Evolutionary conservation across 805 yeast genomes (phyloP), one percentile per base, ranked within the genome.

Genomic region (Ogataea naganishii): DNA sequence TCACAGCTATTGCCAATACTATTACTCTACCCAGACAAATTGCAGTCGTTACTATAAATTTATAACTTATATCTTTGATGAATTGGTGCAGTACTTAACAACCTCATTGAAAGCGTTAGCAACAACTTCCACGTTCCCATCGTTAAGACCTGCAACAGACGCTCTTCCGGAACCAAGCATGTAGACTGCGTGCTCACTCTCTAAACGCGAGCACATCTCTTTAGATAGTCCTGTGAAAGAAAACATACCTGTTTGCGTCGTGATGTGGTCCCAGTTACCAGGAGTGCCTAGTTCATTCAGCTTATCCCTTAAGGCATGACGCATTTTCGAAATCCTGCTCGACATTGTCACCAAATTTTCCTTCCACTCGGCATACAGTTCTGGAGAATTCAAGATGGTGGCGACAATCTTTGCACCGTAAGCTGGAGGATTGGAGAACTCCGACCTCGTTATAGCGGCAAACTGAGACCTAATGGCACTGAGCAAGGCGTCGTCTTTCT

Each of bases 381-480:
- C 70, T n/a, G 79, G 73, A 31, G 74, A 72, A 44, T 65, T 72
- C 44, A 92, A 66, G 32, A 88, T 77, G 35, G 69, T 64, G 21
- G 89, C 68, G 33, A 85, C 97, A 37, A 89, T 70, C 56, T 92
- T 84, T 32, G 96, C 89, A 43, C 97, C 98, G 51, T 86, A 86
- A 15, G 92, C 83, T 15, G 98, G 97, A 18, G 97, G 94, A 53
- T 81, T 88, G 17, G 96, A 86, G 40, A 84, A 68, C 64, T 85
- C 95, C 5, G 92, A 70, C 51, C 97, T 73, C 32, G 78, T 77
- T 46, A 83, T 64, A 44, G 68, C 69, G 43, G 77, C 72, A 51
- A 92, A 64, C 58, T 89, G 96, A 3, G 95, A 75, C 33, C 62
- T 56, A 37, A 88, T 65, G 14, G 88, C 84, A 14, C 47, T 52